Conservation (phyloP, 2,329 filamentous ascomycete genomes). For the Aphanocladium album region DNA sequence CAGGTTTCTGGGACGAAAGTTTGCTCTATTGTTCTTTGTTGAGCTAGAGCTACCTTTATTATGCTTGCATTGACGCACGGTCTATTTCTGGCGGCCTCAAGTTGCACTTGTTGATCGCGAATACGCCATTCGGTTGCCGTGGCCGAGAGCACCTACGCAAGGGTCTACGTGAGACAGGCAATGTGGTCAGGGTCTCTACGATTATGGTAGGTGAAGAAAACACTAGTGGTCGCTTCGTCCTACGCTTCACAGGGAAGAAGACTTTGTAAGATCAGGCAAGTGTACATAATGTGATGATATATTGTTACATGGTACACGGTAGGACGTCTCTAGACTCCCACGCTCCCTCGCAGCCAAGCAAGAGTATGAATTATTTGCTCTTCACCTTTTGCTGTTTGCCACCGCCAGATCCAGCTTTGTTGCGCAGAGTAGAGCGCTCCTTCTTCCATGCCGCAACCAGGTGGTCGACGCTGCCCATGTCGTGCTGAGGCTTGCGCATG, state of each 20-base stretch:
- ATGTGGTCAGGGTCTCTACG: too few species aligned
- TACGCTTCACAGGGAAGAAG: background rate
- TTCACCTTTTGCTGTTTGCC: conserved; percentile 17
- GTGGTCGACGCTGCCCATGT: conserved; percentile 79
- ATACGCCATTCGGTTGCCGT: too few species aligned
- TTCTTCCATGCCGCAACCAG: conserved; percentile 56
- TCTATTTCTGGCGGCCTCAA: too few species aligned
- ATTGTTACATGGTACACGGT: conserved; percentile 15
- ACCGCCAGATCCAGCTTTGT: conserved; percentile 26
- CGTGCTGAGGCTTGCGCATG: conserved; percentile 82
- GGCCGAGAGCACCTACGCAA: too few species aligned
- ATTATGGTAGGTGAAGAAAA: background rate
- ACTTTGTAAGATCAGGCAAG: background rate
- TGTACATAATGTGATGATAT: conserved; percentile 11
- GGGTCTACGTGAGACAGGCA: too few species aligned
- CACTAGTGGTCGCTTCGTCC: background rate
- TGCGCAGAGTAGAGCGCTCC: conserved; percentile 37
- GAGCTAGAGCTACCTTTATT: too few species aligned
- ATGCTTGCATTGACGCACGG: too few species aligned
- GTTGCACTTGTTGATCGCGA: too few species aligned
- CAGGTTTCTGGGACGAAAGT: too few species aligned
- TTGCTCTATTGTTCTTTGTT: too few species aligned
- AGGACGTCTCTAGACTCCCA: conserved; percentile 23
- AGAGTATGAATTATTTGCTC: conserved; percentile 17
- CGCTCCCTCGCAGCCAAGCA: conserved; percentile 8